Conservation (phyloP, 345 rosid species). For the Salix arbutifolia region DNA sequence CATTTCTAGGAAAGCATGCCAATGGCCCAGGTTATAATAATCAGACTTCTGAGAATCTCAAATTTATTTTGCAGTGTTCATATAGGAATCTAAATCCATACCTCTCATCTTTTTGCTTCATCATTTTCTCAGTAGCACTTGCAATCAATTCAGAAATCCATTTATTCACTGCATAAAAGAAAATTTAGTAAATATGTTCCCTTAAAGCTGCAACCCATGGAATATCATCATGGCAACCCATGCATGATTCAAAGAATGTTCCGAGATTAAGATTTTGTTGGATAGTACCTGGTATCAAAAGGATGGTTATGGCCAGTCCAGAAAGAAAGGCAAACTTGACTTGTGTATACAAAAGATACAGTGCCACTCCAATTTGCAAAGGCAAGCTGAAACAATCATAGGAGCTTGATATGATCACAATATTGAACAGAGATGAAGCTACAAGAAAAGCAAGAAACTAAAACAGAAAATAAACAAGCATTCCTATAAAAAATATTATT, state of each 20-base stretch:
- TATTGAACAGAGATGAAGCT: background rate
- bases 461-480: background rate
- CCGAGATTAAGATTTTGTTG: background rate
- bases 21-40: background rate
- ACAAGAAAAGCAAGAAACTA: background rate
- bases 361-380: constrained; percentile 81
- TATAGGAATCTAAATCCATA: constrained; percentile 16
- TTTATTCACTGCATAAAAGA: constrained; percentile 60
- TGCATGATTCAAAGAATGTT: too few relatives aligned
- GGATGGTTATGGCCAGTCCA: constrained; percentile 74
- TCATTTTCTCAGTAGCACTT: constrained; percentile 85
- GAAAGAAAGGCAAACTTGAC: constrained; percentile 81
- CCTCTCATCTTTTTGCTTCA: constrained; percentile 99
- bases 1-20: background rate
- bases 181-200: constrained; percentile 2
- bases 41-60: background rate
- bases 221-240: too few relatives aligned
- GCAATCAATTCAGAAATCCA: constrained; percentile 88
- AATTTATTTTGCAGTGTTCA: background rate
- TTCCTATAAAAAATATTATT: background rate
- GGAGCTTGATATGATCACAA: background rate
- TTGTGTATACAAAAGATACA: constrained; percentile 84
- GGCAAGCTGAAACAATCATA: constrained; percentile 68
- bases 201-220: background rate
- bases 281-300: constrained; percentile 69